These are phyloP conservation scores for Diaporthe vaccinii DNA, from an alignment of 2,329 filamentous ascomycete species.

Conservation along the genomic window DNA sequence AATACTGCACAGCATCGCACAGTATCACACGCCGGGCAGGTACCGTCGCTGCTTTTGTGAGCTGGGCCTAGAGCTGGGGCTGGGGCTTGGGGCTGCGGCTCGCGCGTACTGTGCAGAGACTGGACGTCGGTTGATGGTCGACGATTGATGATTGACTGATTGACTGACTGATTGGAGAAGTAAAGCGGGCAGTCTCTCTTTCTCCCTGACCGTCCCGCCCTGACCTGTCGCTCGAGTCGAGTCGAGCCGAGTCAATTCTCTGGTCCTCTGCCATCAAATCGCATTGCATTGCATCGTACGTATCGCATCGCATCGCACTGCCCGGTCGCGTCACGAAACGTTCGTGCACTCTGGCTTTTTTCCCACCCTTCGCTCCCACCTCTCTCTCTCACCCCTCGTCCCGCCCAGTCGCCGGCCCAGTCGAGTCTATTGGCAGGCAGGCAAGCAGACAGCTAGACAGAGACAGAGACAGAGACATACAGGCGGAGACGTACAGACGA, in stretches of 20 bases:
- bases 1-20: not conserved
- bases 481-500: not conserved
- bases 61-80: slow-evolving; percentile 2
- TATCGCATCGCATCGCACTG: slow-evolving; percentile 26
- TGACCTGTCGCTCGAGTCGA: slow-evolving; percentile 25
- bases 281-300: slow-evolving; percentile 24
- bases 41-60: slow-evolving; percentile 10
- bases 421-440: slow-evolving; percentile 11
- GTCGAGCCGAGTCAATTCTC: slow-evolving; percentile 25
- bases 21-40: not conserved
- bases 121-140: slow-evolving; percentile 10
- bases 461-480: not conserved
- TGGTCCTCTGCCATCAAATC: slow-evolving; percentile 21
- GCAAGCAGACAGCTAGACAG: not conserved
- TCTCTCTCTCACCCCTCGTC: slow-evolving; percentile 13
- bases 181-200: slow-evolving; percentile 13
- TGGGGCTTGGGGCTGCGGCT: slow-evolving; percentile 8
- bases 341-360: slow-evolving; percentile 19
- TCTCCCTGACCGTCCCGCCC: slow-evolving; percentile 6
- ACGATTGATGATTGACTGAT: slow-evolving; percentile 24
- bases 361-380: not conserved
- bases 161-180: slow-evolving; percentile 17
- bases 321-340: slow-evolving; percentile 26
- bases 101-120: slow-evolving; percentile 13
- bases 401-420: not conserved